These are phyloP conservation scores for Huntiella omanensis DNA, from an alignment of 2,329 filamentous ascomycete genomes.

Conservation along the genomic window DNA sequence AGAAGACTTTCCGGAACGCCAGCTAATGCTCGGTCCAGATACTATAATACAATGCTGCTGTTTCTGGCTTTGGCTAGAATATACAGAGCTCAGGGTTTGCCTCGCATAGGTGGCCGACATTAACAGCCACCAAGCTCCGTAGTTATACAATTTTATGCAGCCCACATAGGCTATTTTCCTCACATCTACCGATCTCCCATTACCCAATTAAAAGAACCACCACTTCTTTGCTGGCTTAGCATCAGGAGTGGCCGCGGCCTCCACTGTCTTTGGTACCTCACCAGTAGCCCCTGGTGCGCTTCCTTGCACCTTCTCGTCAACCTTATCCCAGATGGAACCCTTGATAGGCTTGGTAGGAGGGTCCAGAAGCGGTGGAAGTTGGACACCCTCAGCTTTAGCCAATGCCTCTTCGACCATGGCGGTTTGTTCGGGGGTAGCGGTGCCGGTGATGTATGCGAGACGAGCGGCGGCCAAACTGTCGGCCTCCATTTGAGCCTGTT, in stretches of 20 bases:
- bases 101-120: too few species aligned
- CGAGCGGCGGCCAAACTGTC: conserved; percentile 38
- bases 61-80: too few species aligned
- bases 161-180: conserved; percentile 14
- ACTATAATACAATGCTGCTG: conserved; percentile 8
- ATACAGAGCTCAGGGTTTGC: too few species aligned
- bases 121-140: conserved; percentile 12
- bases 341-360: conserved; percentile 21
- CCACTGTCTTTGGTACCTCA: too few species aligned
- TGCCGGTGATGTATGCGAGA: conserved; percentile 39
- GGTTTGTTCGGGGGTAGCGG: conserved; percentile 36
- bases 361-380: conserved; percentile 32
- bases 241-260: background rate
- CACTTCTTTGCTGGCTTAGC: conserved; percentile 14
- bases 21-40: conserved; percentile 22
- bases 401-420: conserved; percentile 38
- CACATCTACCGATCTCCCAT: background rate
- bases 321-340: conserved; percentile 12
- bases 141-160: conserved; percentile 24
- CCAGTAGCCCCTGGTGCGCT: background rate
- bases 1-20: conserved; percentile 20
- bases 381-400: conserved; percentile 27
- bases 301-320: conserved; percentile 12
- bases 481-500: conserved; percentile 33
- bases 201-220: conserved; percentile 9